Conservation (phyloP, 257 asterid species). For the Plantago major region DNA sequence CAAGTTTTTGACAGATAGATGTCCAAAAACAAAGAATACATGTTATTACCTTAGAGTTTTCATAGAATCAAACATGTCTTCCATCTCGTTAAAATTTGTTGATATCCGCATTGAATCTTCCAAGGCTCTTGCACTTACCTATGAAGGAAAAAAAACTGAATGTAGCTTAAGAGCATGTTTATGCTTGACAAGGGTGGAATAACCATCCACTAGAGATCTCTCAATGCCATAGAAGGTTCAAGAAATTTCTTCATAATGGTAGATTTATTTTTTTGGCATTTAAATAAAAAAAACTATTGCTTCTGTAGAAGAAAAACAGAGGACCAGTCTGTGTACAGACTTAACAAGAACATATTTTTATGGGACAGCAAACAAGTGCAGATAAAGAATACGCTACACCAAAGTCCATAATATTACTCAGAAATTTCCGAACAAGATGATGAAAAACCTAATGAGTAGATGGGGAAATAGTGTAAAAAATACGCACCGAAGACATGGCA, state of each 20-base stretch:
- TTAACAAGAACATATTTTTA: neutral
- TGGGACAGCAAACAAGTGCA: no score
- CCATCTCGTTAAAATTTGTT: constrained; percentile 81
- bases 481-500: constrained; percentile 81
- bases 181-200: constrained; percentile 1
- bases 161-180: constrained; percentile 10
- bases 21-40: neutral
- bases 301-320: constrained; percentile 2
- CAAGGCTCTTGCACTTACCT: constrained; percentile 84
- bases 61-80: constrained; percentile 52
- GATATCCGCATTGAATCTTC: constrained; percentile 85
- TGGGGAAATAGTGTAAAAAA: neutral
- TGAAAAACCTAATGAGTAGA: neutral
- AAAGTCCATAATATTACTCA: no score
- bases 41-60: constrained; percentile 62
- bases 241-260: neutral
- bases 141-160: constrained; percentile 18
- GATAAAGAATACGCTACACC: no score
- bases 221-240: neutral
- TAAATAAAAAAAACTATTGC: no score
- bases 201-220: neutral
- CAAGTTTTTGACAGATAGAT: no score
- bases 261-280: no score
- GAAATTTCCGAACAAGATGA: no score
- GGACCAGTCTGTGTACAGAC: neutral